Conservation (phyloP, 1,284 basidiomycete genomes). For the Puccinia sorghi region DNA sequence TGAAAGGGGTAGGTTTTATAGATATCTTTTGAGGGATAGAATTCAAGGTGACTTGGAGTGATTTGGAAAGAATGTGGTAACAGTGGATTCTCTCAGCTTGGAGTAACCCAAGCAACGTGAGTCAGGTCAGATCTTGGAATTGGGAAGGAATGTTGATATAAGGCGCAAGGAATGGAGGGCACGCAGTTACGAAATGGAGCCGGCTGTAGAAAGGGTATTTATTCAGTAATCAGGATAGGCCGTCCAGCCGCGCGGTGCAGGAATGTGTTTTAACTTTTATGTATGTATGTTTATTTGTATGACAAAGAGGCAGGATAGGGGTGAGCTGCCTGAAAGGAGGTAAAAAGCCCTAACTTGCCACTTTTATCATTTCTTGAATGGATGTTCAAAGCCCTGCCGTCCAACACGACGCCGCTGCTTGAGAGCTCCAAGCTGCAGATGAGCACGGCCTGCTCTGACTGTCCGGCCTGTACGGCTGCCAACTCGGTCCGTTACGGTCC, state of each 20-base stretch:
- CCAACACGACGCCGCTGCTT: not conserved
- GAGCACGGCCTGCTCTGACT: not conserved
- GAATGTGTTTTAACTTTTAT: not conserved
- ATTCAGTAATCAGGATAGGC: not conserved
- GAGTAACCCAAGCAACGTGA: not conserved
- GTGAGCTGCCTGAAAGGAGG: slow-evolving; percentile 22
- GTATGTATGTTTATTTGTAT: slow-evolving; percentile 1
- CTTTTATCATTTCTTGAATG: slow-evolving; percentile 20
- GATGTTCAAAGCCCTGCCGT: slow-evolving; percentile 6
- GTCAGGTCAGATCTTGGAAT: slow-evolving; percentile 2
- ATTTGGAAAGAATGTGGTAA: slow-evolving; percentile 29
- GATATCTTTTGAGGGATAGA: slow-evolving; percentile 17
- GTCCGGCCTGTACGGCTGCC: not conserved
- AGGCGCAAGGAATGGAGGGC: slow-evolving; percentile 4
- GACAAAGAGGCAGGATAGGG: slow-evolving; percentile 18
- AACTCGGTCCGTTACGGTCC: not conserved
- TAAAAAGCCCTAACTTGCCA: not conserved
- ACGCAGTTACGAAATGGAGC: not conserved
- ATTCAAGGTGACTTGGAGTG: slow-evolving; percentile 4
- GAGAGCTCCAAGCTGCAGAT: not conserved
- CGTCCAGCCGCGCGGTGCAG: not conserved
- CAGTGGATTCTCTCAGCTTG: not conserved
- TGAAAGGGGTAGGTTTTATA: not conserved
- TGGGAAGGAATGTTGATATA: slow-evolving; percentile 5
- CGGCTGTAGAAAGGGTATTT: slow-evolving; percentile 10